Evolutionary conservation across 495 filamentous ascomycete genomes (phyloP), one percentile per base, ranked within the genome.

Genomic region (Cetradonia linearis): DNA sequence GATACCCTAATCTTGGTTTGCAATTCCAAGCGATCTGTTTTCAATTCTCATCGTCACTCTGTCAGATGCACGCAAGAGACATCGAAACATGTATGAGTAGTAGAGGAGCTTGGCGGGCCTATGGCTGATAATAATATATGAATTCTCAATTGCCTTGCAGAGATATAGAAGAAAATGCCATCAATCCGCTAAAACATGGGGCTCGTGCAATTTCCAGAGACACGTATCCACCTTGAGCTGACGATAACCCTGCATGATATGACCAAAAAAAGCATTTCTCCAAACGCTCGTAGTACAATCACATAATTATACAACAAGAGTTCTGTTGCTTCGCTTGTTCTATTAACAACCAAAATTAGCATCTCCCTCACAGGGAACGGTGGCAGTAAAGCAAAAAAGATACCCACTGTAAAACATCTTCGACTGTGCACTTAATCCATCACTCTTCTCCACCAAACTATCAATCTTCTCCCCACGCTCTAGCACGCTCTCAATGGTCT

Each of bases 391-490:
- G 7, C 3, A 8, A 36, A 53, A 28, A 28, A n/a, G 18, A 50
- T 23, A 40, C 52, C 14, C 68, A 88, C 86, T 78, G 73, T 97
- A 98, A 72, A 97, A 98, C 86, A 92, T 89, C 81, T 95, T 96
- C 71, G 88, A 93, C 78, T 91, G 86, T 53, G 82, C 78, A 72
- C 88, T 92, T 62, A 96, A 71, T 11, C 86, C 88, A 64, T 91
- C 87, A 67, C 86, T 91, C 82, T 95, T 95, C 59, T 82, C 81
- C 42, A 96, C 89, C 65, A 96, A 72, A 64, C 84, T 85, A 71
- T 95, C 90, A 61, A 96, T 88, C 81, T 95, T 95, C 80, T 93
- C 89, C 34, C 86, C 86, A 40, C 91, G 78, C 75, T 94, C 87
- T 66, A 96, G 73, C 58, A 95, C 88, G 68, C 81, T 84, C 74